phyloP scores from a whole-genome alignment of 2,329 filamentous ascomycete species.

The Sclerotiophoma versabilis region DNA sequence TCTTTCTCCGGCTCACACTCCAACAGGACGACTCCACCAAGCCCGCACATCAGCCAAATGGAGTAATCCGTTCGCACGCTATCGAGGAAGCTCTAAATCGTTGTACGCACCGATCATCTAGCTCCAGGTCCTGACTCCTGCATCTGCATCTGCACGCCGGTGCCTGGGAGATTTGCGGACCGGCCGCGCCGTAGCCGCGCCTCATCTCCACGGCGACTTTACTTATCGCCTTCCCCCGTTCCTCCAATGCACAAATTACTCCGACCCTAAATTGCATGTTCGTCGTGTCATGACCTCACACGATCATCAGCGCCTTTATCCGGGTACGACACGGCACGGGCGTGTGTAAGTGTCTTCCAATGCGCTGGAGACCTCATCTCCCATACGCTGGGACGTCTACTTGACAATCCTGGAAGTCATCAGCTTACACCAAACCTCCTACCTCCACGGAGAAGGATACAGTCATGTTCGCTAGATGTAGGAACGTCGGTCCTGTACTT shows the following conservation, averaged over 20 bases:
- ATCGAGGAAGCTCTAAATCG: neutral
- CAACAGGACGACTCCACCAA: constrained; percentile 3
- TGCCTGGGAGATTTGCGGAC: neutral
- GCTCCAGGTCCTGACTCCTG: constrained; percentile 4
- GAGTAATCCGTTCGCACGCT: neutral
- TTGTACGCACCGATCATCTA: constrained; percentile 1
- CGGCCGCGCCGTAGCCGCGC: constrained; percentile 2
- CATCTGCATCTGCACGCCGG: neutral
- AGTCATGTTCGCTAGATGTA: neutral
- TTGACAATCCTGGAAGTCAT: neutral
- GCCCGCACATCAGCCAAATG: constrained; percentile 1
- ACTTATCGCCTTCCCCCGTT: neutral
- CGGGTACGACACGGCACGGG: neutral
- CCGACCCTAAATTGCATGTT: neutral
- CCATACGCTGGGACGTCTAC: neutral
- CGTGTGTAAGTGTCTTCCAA: neutral
- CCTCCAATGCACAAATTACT: neutral
- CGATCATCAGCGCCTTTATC: neutral
- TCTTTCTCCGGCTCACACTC: neutral
- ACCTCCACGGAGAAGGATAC: neutral
- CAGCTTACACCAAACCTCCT: constrained; percentile 2
- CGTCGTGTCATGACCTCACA: neutral
- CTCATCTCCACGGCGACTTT: neutral
- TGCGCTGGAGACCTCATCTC: neutral
- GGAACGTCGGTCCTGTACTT: neutral